phyloP scores from a whole-genome alignment of 78 protist genomes.

The Bodo saltans region DNA sequence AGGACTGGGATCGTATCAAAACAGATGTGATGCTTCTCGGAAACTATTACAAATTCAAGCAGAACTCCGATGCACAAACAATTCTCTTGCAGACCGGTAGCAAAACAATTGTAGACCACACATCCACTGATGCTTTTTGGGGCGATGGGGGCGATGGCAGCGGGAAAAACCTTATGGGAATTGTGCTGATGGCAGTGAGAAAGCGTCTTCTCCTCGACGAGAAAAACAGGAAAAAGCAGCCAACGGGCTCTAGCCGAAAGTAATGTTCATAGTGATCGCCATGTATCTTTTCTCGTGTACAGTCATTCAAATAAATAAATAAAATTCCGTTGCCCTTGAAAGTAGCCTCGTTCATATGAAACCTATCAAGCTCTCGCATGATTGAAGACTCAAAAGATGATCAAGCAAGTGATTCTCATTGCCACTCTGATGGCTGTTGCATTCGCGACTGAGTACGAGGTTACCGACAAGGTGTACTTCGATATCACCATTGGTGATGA shows the following conservation, averaged over 20 bases:
- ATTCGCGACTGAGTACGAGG: neutral
- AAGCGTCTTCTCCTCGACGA: neutral
- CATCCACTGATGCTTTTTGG: conserved; percentile 10
- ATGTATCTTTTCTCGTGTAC: no score
- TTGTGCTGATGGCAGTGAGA: conserved; percentile 33
- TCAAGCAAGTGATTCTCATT: no score
- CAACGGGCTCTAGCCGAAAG: no score
- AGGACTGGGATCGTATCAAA: conserved; percentile 11
- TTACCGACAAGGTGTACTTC: conserved; percentile 37
- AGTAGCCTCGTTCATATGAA: no score
- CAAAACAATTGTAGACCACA: conserved; percentile 26
- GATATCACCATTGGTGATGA: conserved; percentile 11
- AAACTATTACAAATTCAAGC: conserved; percentile 23
- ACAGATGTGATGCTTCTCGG: neutral
- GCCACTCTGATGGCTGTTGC: no score
- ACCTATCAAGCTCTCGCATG: no score
- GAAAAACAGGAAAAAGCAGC: neutral
- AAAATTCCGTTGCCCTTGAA: no score
- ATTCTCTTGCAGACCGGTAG: conserved; percentile 10
- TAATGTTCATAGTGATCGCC: no score
- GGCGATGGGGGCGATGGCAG: conserved; percentile 43
- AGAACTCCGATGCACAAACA: conserved; percentile 24
- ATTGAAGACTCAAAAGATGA: no score
- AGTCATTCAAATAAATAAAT: no score
- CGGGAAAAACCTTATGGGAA: conserved; percentile 30